phyloP scores from a whole-genome alignment of 495 filamentous ascomycete species.

The Penicillium fimorum region DNA sequence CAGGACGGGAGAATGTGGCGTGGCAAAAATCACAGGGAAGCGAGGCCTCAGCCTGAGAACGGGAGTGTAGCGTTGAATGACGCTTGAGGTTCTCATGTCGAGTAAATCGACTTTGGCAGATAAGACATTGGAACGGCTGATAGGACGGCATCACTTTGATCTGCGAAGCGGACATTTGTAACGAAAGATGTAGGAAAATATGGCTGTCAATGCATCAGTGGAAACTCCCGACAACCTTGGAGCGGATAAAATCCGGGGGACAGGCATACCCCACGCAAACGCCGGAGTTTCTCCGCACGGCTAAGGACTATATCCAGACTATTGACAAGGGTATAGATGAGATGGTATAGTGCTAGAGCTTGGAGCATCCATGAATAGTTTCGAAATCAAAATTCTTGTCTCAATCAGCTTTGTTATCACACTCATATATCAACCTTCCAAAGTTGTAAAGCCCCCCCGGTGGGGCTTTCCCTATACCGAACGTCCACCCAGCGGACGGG shows the following conservation, averaged over 20 bases:
- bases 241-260: constrained; percentile 12
- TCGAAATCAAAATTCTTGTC: not conserved
- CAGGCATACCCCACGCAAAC: constrained; percentile 7
- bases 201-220: not conserved
- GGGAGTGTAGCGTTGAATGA: constrained; percentile 33
- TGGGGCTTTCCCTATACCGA: not conserved
- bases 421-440: not conserved
- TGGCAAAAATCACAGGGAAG: constrained; percentile 31
- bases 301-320: not conserved
- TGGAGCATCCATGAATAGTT: not conserved
- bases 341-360: not conserved
- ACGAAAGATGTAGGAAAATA: not conserved
- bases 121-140: constrained; percentile 37
- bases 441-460: not conserved
- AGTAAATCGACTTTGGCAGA: constrained; percentile 37
- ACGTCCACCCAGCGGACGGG: constrained; percentile 1
- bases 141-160: constrained; percentile 11
- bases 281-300: constrained; percentile 10
- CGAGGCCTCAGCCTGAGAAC: constrained; percentile 22
- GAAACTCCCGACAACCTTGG: not conserved
- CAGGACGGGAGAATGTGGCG: constrained; percentile 32
- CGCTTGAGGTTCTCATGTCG: constrained; percentile 43
- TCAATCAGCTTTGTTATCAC: not conserved
- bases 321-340: not conserved
- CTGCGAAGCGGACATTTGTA: constrained; percentile 18